Percentiles rank a stretch among this genome's conserved stretches.
These are phyloP conservation scores for Clitopilus passeckerianus DNA, from an alignment of 768 basidiomycete species.

Conservation along the genomic window DNA sequence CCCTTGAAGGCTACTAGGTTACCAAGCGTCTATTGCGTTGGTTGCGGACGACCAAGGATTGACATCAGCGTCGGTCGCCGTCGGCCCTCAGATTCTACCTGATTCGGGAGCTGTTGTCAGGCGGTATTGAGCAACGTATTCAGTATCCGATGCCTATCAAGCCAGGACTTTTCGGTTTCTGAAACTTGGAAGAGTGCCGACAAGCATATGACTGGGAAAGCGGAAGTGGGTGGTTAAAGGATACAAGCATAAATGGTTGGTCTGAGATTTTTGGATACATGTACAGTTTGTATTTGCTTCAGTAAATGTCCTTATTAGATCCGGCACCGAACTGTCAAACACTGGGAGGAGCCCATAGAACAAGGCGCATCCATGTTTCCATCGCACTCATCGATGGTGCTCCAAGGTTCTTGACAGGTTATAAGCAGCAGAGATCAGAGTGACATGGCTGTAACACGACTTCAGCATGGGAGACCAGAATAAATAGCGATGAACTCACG, in stretches of 20 bases:
- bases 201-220: no score
- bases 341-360: no score
- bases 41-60: neutral
- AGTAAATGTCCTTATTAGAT: no score
- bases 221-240: no score
- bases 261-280: no score
- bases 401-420: slow-evolving; percentile 67
- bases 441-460: slow-evolving; percentile 56
- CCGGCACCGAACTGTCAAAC: no score
- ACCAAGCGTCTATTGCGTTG: neutral
- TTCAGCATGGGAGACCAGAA: neutral
- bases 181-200: neutral
- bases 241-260: no score
- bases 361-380: no score
- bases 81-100: neutral
- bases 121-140: neutral
- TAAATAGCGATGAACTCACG: slow-evolving; percentile 41
- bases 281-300: no score
- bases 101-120: neutral
- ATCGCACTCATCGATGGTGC: slow-evolving; percentile 3
- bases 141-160: neutral
- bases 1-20: neutral
- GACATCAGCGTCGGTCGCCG: neutral
- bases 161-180: neutral
- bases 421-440: slow-evolving; percentile 80